Percentiles rank a stretch among this genome's conserved stretches.
These are phyloP conservation scores for Rhizopus delemar DNA, from an alignment of 371 early-diverging fungal genomes.

Conservation along the genomic window DNA sequence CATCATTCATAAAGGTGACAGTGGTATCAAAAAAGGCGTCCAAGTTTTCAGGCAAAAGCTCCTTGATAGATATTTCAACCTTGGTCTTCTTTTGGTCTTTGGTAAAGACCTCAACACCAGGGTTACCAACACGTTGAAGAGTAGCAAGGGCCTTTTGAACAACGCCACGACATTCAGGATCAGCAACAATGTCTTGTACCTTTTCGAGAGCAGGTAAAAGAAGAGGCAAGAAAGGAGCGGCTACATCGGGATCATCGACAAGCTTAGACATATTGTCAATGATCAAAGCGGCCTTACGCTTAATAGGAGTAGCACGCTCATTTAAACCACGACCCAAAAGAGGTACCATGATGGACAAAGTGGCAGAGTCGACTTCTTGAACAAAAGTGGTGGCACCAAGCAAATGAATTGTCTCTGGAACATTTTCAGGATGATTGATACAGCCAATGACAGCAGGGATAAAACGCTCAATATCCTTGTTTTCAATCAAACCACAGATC, in stretches of 20 bases:
- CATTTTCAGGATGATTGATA: conserved; percentile 69
- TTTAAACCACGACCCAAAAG: conserved; percentile 74
- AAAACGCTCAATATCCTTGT: conserved; percentile 68
- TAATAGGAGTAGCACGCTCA: conserved; percentile 62
- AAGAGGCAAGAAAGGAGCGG: conserved; percentile 81
- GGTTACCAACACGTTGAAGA: conserved; percentile 42
- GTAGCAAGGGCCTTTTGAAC: conserved; percentile 54
- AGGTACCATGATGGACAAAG: conserved; percentile 84
- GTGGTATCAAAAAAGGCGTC: conserved; percentile 28
- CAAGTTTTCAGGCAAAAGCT: conserved; percentile 34
- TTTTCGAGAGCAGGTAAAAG: conserved; percentile 77
- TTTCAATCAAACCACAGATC: conserved; percentile 58
- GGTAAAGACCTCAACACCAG: conserved; percentile 36
- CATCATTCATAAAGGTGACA: conserved; percentile 46
- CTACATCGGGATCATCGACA: conserved; percentile 76
- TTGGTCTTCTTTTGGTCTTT: conserved; percentile 49
- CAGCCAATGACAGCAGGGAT: conserved; percentile 64
- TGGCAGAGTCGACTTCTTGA: conserved; percentile 75
- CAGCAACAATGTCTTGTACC: conserved; percentile 74
- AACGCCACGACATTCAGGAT: conserved; percentile 78
- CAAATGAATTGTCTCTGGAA: conserved; percentile 65
- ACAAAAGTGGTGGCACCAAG: conserved; percentile 77
- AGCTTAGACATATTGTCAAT: conserved; percentile 87
- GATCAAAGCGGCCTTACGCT: conserved; percentile 82
- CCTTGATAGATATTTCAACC: conserved; percentile 42